Base-by-base conservation (phyloP, 176 grass and related monocot genomes). In the Musa beccarii region DNA sequence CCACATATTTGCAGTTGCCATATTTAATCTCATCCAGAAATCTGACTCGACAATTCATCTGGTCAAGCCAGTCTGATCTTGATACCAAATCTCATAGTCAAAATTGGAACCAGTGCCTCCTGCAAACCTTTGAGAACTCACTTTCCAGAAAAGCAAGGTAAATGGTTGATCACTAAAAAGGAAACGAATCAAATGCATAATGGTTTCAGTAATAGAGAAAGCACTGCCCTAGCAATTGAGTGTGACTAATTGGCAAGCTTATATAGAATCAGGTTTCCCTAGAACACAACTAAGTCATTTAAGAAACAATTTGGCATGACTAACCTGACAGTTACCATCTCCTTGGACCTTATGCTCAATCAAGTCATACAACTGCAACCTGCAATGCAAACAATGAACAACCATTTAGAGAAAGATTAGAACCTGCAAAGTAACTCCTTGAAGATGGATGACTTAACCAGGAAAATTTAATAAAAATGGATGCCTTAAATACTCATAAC, bases 321-420 rank as follows among this genome's bases (percentile, higher is more conserved):
- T 81, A 78, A 98, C 94, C 94, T 98, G 94, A 91, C 94, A 98
- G 75, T 98, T 98, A 34, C 94, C 94, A 87, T 98, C 94, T 85
- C 94, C 94, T 84, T 86, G 72, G 34, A 98, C 90, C 84, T 98
- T 98, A 82, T 84, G 71, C 79, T 98, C 94, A 82, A 85, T 65
- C 64, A 98, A 78, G 28, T 93, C 94, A 80, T 91, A 98, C 75
- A 98, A 53, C 55, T n/a, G 87, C 82, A 98, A 89, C 78, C 94
- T 98, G 83, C 70, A 82, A 69, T 23, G 79, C 22, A 54, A 62
- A 63, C 19, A 12, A 75, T 0, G 13, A 68, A 29, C 65, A 68
- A 66, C 34, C 25, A 59, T n/a, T 26, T 63, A 65, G 20, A 77
- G 50, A 54, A 68, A 43, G 23, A 29, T 43, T 34, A 49, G 8